Percentiles rank a stretch among this genome's conserved stretches.
phyloP scores from a whole-genome alignment of 169 alveolate genomes.

The Theileria parva region DNA sequence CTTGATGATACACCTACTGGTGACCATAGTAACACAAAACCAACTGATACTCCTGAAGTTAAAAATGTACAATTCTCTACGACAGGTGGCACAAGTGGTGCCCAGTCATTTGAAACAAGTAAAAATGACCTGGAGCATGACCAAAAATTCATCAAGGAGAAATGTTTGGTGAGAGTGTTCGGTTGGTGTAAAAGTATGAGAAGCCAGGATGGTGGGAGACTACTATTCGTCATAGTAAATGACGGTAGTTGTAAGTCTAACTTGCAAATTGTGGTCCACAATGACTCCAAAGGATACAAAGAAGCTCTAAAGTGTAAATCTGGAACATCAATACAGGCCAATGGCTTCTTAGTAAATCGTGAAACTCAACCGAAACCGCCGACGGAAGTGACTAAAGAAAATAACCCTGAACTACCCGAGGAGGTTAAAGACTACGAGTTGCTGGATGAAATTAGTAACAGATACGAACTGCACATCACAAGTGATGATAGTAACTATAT shows the following conservation, averaged over 20 bases:
- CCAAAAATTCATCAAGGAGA: not conserved
- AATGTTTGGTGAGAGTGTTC: constrained; percentile 10
- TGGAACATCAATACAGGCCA: constrained; percentile 85
- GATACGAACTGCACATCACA: constrained; percentile 65
- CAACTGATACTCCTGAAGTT: constrained; percentile 1
- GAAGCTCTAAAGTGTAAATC: constrained; percentile 70
- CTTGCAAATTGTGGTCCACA: constrained; percentile 92
- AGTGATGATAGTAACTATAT: constrained; percentile 53
- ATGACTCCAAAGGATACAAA: constrained; percentile 79
- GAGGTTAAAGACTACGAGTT: constrained; percentile 79
- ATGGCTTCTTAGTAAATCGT: constrained; percentile 89
- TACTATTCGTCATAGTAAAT: constrained; percentile 90
- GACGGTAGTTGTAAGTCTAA: constrained; percentile 93
- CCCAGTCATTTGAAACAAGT: not conserved
- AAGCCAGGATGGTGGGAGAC: constrained; percentile 89
- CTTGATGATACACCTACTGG: not conserved
- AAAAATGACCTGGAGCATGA: not conserved
- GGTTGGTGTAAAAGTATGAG: constrained; percentile 97
- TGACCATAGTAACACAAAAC: constrained; percentile 22
- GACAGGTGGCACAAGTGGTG: not conserved
- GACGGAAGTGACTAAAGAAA: constrained; percentile 81
- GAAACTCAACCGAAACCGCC: constrained; percentile 88
- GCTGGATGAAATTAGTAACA: constrained; percentile 60
- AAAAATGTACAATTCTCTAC: not conserved
- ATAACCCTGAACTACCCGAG: constrained; percentile 89